phyloP scores from a whole-genome alignment of 148 eudicot genomes.

The Heliamphora exappendiculata region DNA sequence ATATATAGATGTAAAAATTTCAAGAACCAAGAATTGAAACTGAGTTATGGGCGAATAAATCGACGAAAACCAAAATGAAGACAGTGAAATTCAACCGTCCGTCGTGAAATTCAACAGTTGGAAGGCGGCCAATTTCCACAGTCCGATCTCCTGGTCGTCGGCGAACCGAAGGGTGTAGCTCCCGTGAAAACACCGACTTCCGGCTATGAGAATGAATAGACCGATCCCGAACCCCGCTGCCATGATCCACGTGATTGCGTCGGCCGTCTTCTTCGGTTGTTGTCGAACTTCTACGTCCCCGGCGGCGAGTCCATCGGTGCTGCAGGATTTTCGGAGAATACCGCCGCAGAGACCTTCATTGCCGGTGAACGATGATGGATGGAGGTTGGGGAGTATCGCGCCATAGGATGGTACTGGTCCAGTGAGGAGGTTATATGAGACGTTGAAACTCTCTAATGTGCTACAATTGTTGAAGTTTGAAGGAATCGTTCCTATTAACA shows the following conservation, averaged over 20 bases:
- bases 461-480: slow-evolving; percentile 56
- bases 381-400: slow-evolving; percentile 49
- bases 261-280: slow-evolving; percentile 43
- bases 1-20: no score
- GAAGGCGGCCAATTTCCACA: slow-evolving; percentile 83
- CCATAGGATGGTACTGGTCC: slow-evolving; percentile 70
- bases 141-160: slow-evolving; percentile 39
- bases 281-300: slow-evolving; percentile 23
- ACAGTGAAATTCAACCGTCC: no score
- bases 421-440: slow-evolving; percentile 61
- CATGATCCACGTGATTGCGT: slow-evolving; percentile 67
- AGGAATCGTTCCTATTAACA: slow-evolving; percentile 64
- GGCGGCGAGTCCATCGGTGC: slow-evolving; percentile 11
- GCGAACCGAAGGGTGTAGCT: slow-evolving; percentile 25
- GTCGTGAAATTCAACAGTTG: slow-evolving; percentile 84
- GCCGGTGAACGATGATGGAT: slow-evolving; percentile 79
- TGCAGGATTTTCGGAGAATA: slow-evolving; percentile 50
- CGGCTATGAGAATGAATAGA: slow-evolving; percentile 62
- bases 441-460: slow-evolving; percentile 78
- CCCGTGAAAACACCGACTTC: slow-evolving; percentile 52
- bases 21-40: no score
- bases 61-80: no score
- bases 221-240: slow-evolving; percentile 75
- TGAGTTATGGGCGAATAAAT: no score
- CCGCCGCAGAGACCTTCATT: slow-evolving; percentile 76